Evolutionary conservation across 306 rosid genomes (phyloP).

Genomic region (Trichosanthes cucumerina): DNA sequence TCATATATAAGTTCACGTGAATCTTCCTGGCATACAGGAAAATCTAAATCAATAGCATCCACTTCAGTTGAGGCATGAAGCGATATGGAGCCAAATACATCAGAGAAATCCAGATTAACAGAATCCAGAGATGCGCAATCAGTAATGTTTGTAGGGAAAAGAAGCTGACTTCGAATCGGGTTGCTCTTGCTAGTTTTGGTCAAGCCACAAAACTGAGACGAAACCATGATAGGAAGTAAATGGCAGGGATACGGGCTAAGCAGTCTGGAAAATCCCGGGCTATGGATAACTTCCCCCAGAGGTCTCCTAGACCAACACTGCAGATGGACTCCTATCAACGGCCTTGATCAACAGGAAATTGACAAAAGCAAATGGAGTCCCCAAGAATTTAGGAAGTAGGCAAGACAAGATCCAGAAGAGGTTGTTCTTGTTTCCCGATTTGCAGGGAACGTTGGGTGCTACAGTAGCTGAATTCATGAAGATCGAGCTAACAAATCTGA

Average conservation of each 20-base stretch:
- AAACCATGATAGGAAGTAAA: conserved; percentile 48
- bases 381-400: conserved; percentile 75
- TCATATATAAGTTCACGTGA: conserved; percentile 44
- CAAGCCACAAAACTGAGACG: conserved; percentile 55
- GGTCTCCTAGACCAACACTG: conserved; percentile 25
- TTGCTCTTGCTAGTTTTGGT: conserved; percentile 23
- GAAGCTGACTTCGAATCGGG: conserved; percentile 33
- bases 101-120: conserved; percentile 78
- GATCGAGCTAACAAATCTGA: conserved; percentile 66
- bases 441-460: conserved; percentile 83
- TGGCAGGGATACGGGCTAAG: conserved; percentile 25
- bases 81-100: conserved; percentile 76
- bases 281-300: conserved; percentile 24
- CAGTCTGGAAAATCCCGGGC: conserved; percentile 17
- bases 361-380: conserved; percentile 67
- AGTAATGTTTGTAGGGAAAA: conserved; percentile 29
- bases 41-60: conserved; percentile 10
- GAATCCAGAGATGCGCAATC: conserved; percentile 42
- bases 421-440: conserved; percentile 81
- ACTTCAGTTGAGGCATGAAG: conserved; percentile 37
- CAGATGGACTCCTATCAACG: conserved; percentile 67
- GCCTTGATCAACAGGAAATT: conserved; percentile 71
- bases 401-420: conserved; percentile 70
- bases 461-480: conserved; percentile 92
- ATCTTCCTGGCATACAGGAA: conserved; percentile 30